These are phyloP conservation scores for Erigeron canadensis DNA, from an alignment of 129 eudicot genomes.

Conservation along the genomic window DNA sequence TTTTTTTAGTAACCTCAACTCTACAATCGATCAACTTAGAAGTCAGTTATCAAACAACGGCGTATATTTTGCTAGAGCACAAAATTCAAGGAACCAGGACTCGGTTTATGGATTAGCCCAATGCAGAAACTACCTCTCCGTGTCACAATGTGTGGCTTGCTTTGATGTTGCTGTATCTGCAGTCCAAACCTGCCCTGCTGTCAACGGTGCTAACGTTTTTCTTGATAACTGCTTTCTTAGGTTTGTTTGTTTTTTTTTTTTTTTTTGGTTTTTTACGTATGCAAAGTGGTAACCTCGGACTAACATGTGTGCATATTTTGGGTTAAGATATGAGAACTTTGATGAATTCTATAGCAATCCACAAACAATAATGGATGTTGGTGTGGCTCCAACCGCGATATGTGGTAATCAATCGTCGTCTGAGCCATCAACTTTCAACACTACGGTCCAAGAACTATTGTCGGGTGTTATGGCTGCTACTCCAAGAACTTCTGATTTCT, in stretches of 20 bases:
- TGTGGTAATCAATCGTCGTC: conserved; percentile 54
- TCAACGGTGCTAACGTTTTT: conserved; percentile 58
- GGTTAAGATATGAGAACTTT: conserved; percentile 50
- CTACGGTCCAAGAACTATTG: conserved; percentile 27
- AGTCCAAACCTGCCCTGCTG: conserved; percentile 45
- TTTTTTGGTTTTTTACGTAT: neutral
- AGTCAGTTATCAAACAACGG: conserved; percentile 28
- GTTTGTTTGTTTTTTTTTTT: too few relatives aligned
- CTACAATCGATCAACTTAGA: conserved; percentile 43
- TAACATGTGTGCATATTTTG: neutral
- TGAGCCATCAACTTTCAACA: conserved; percentile 33
- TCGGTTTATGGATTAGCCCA: conserved; percentile 60
- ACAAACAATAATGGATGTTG: conserved; percentile 35
- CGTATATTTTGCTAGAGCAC: conserved; percentile 44
- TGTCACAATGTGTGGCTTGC: conserved; percentile 45
- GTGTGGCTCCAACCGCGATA: conserved; percentile 21
- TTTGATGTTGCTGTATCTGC: conserved; percentile 43
- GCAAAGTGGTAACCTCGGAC: neutral
- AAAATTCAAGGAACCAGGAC: conserved; percentile 47
- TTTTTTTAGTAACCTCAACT: conserved; percentile 18
- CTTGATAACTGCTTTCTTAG: conserved; percentile 61
- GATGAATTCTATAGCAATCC: conserved; percentile 42
- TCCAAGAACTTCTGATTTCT: conserved; percentile 43
- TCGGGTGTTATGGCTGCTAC: conserved; percentile 47
- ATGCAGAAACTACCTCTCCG: conserved; percentile 53